Conservation (phyloP, 306 rosid genomes). For the Gleditsia sinensis region DNA sequence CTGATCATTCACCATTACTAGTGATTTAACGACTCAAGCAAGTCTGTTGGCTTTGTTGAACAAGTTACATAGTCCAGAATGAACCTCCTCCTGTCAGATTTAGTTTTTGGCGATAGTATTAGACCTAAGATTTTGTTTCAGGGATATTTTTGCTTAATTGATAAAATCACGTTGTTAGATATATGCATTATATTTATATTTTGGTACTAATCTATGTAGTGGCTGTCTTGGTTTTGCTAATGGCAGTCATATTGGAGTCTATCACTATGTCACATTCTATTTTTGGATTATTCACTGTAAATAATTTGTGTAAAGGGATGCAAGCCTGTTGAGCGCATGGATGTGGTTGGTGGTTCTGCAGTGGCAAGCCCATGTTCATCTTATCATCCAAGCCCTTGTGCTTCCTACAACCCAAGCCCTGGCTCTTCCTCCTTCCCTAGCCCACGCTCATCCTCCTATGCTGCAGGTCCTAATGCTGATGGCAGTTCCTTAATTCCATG, state of each 20-base stretch:
- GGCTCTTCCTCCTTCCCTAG: slow-evolving; percentile 90
- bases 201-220: not conserved
- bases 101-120: not conserved
- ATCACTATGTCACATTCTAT: not conserved
- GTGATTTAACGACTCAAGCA: not conserved
- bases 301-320: slow-evolving; percentile 62
- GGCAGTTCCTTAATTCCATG: slow-evolving; percentile 82
- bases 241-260: slow-evolving; percentile 1
- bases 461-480: slow-evolving; percentile 58
- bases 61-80: not conserved
- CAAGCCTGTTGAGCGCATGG: slow-evolving; percentile 74
- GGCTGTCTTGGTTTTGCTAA: slow-evolving; percentile 12
- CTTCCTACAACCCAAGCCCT: slow-evolving; percentile 90
- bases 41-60: not conserved
- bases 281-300: slow-evolving; percentile 17
- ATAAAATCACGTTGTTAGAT: not conserved
- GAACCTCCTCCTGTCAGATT: not conserved
- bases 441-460: slow-evolving; percentile 70
- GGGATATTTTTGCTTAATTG: not conserved
- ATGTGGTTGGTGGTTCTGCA: slow-evolving; percentile 62
- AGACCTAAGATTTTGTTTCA: not conserved
- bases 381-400: slow-evolving; percentile 75
- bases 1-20: not conserved
- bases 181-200: not conserved
- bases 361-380: slow-evolving; percentile 74